Percentiles rank a stretch among this genome's conserved stretches.
phyloP scores from a whole-genome alignment of 306 rosid genomes.

The Crotalaria pallida region DNA sequence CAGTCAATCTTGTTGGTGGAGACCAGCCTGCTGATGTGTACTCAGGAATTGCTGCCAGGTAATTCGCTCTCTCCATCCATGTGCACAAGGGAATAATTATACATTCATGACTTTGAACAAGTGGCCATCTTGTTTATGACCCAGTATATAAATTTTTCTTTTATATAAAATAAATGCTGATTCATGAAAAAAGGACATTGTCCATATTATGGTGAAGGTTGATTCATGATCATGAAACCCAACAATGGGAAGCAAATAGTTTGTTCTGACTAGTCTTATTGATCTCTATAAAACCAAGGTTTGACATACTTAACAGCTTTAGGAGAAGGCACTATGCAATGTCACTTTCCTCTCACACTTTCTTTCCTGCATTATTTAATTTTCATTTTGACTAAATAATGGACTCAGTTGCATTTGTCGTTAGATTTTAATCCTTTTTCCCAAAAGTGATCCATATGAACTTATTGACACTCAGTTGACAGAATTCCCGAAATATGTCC shows the following conservation, averaged over 20 bases:
- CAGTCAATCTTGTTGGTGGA: slow-evolving; percentile 68
- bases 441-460: background rate
- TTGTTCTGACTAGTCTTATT: background rate
- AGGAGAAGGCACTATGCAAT: background rate
- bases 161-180: background rate
- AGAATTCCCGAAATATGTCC: background rate
- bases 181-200: background rate
- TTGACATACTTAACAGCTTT: background rate
- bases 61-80: background rate
- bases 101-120: background rate
- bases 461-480: background rate
- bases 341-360: background rate
- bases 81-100: background rate
- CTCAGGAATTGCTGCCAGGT: slow-evolving; percentile 71
- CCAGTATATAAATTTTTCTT: background rate
- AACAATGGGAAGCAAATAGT: background rate
- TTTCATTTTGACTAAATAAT: background rate
- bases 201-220: background rate
- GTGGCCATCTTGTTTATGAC: background rate
- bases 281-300: background rate
- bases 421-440: background rate
- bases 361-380: background rate
- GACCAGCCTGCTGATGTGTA: slow-evolving; percentile 73
- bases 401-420: background rate
- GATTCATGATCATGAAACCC: background rate